Evolutionary conservation across 768 basidiomycete species (phyloP).

Genomic region (Hydnum rufescens): DNA sequence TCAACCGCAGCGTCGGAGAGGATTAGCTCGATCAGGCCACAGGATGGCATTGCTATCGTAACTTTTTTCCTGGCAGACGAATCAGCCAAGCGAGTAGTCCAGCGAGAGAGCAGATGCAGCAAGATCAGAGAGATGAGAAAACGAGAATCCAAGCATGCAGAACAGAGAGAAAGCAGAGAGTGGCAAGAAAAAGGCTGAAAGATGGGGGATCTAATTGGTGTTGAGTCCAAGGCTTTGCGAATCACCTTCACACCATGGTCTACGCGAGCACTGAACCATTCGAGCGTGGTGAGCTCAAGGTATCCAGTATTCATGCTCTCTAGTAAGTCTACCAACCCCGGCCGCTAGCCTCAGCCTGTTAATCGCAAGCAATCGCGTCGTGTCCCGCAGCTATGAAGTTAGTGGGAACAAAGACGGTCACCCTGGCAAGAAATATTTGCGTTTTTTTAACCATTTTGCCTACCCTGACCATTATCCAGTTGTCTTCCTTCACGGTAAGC

Average conservation of each 20-base stretch:
- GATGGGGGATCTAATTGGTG: too few relatives aligned
- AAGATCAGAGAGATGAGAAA: too few relatives aligned
- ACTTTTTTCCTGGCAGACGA: too few relatives aligned
- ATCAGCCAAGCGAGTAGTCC: too few relatives aligned
- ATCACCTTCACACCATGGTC: slow-evolving; percentile 3
- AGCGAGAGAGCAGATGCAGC: too few relatives aligned
- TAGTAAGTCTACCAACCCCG: slow-evolving; percentile 12
- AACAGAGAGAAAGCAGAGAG: too few relatives aligned
- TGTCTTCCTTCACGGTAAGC: slow-evolving; percentile 56
- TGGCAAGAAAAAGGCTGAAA: too few relatives aligned
- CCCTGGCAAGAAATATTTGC: slow-evolving; percentile 31
- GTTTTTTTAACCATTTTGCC: background rate
- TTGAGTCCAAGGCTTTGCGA: too few relatives aligned
- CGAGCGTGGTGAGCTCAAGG: slow-evolving; percentile 16
- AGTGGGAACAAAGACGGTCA: slow-evolving; percentile 57
- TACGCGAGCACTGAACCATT: slow-evolving; percentile 15
- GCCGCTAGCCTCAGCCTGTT: background rate
- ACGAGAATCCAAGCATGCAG: too few relatives aligned
- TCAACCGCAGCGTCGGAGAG: too few relatives aligned
- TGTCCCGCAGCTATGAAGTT: slow-evolving; percentile 46
- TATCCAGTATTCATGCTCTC: slow-evolving; percentile 16
- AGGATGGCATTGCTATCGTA: too few relatives aligned
- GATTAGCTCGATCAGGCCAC: too few relatives aligned
- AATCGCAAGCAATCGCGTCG: background rate
- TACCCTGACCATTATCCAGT: slow-evolving; percentile 23